phyloP scores from a whole-genome alignment of 2,329 filamentous ascomycete genomes.

The Mollisiaceae sp. region DNA sequence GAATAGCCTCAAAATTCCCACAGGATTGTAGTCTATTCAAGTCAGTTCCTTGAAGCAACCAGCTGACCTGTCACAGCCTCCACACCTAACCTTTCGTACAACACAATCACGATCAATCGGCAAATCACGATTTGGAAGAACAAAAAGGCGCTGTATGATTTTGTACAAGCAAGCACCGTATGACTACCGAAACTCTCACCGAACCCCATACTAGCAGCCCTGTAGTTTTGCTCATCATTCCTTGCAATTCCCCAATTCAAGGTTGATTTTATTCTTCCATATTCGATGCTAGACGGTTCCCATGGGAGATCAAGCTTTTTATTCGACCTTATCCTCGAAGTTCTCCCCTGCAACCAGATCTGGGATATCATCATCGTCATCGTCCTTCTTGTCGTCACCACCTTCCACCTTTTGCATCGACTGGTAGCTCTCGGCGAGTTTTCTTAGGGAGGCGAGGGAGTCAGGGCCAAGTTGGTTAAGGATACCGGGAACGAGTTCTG shows the following conservation, averaged over 20 bases:
- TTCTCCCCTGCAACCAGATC: conserved; percentile 96
- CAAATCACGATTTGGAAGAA: conserved; percentile 11
- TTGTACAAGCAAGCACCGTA: conserved; percentile 42
- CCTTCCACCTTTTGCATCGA: conserved; percentile 94
- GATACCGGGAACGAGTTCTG: conserved; percentile 98
- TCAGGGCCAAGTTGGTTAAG: conserved; percentile 99
- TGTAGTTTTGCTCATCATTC: conserved; percentile 28
- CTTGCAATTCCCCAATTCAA: conserved; percentile 30
- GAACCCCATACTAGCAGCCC: conserved; percentile 33
- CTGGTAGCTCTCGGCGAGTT: conserved; percentile 99
- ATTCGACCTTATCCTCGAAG: conserved; percentile 86
- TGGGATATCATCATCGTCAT: conserved; percentile 89
- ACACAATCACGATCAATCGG: background rate
- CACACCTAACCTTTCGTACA: background rate
- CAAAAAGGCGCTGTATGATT: conserved; percentile 40
- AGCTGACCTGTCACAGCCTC: conserved; percentile 7
- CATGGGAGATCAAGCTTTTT: conserved; percentile 27
- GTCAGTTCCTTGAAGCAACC: background rate
- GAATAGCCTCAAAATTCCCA: no score
- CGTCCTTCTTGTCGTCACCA: conserved; percentile 74
- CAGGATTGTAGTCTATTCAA: background rate
- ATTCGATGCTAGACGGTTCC: conserved; percentile 3
- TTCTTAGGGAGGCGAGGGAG: conserved; percentile 95
- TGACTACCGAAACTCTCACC: conserved; percentile 38
- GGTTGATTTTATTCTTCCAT: conserved; percentile 25